Base-by-base conservation (phyloP, 352 stramenopile genomes). In the Globisporangium mamillatum region DNA sequence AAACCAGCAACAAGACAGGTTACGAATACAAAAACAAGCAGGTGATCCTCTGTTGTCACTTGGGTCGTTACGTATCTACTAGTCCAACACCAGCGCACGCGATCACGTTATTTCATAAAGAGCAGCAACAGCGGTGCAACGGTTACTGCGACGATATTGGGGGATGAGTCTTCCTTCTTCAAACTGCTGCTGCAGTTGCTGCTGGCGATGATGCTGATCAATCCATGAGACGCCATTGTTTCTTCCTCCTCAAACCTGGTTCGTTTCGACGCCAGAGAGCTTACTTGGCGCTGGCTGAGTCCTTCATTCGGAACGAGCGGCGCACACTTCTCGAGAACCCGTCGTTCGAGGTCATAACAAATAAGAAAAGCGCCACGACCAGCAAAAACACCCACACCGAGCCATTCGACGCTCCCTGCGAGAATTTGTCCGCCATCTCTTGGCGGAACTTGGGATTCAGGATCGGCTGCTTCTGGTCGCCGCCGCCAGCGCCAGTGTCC, bases 301-400 rank as follows among this genome's bases (percentile, higher is more conserved):
- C 36, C 62, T 84, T 89, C 50, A 68, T 66, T 27, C 73, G 77
- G 68, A 81, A 84, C 71, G 74, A 65, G 61, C 71, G 77, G 32
- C 85, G 85, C 52, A 91, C 83, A 24, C 65, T 70, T 22, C 75
- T 70, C 38, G 84, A 94, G 34, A 86, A 65, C 22, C 74, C 69
- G 68, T 94, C 84, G 68, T 90, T 94, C 46, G 86, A 92, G 66
- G 86, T 72, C 58, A 72, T 73, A 24, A 94, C 77, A 56, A 94
- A 82, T 12, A 88, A 29, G 22, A 81, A 75, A 3, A 64, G 70
- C n/a, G 76, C 78, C 2, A 91, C 67, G 27, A 87, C 71, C 34
- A 92, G 61, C 27, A 91, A 22, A 56, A 93, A 75, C 44, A 92
- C 66, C 71, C 81, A 76, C 56, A 91, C 60, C 27, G 77, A 76